Conservation (phyloP, 257 asterid genomes). For the Solanum appendiculatum region DNA sequence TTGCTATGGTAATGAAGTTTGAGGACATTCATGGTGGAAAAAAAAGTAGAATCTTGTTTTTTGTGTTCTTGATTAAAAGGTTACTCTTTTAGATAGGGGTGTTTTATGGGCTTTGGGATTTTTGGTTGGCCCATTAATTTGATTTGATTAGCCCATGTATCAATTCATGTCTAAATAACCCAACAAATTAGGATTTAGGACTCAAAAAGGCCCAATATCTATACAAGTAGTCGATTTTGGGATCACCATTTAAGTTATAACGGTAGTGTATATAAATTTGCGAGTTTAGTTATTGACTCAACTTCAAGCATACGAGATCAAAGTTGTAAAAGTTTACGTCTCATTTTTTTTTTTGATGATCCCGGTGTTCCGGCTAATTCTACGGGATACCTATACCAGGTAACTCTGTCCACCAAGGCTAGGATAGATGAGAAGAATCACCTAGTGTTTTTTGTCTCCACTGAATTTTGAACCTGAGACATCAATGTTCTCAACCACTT, state of each 20-base stretch:
- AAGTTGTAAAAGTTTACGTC: neutral
- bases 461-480: neutral
- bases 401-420: neutral
- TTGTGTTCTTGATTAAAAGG: neutral
- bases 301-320: neutral
- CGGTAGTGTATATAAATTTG: neutral
- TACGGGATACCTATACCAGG: neutral
- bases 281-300: neutral
- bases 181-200: neutral
- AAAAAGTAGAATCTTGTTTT: neutral
- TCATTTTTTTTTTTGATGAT: no score
- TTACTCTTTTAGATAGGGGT: neutral
- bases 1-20: slow-evolving; percentile 23
- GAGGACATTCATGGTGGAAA: slow-evolving; percentile 34
- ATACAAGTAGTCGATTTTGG: neutral
- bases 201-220: neutral
- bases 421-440: neutral
- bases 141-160: neutral
- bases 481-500: neutral
- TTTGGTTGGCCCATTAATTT: neutral
- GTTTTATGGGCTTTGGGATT: neutral
- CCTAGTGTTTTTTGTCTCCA: neutral
- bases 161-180: neutral
- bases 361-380: neutral
- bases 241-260: neutral